Evolutionary conservation across 1,284 basidiomycete species (phyloP).

Genomic region (Omphalotus olearius): DNA sequence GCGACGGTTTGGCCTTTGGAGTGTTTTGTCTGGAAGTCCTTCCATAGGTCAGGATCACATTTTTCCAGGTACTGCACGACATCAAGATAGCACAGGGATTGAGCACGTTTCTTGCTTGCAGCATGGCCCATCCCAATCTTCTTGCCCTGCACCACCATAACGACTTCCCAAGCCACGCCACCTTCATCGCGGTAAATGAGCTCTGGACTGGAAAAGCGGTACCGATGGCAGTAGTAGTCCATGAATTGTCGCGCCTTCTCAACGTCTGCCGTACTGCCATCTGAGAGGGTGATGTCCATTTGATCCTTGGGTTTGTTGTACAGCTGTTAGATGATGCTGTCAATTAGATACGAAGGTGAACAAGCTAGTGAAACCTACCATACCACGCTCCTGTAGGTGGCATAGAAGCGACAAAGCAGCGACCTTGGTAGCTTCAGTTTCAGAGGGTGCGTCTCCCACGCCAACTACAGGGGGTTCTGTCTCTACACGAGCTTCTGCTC

Average conservation of each 20-base stretch:
- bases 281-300: conserved; percentile 47
- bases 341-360: conserved; percentile 4
- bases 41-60: conserved; percentile 82
- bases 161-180: conserved; percentile 63
- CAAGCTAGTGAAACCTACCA: conserved; percentile 36
- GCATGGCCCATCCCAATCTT: conserved; percentile 79
- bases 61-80: conserved; percentile 83
- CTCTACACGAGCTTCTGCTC: conserved; percentile 43
- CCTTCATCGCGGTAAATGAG: conserved; percentile 43
- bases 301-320: conserved; percentile 27
- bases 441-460: conserved; percentile 60
- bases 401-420: conserved; percentile 72
- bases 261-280: conserved; percentile 55
- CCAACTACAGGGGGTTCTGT: conserved; percentile 43
- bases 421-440: conserved; percentile 72
- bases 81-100: conserved; percentile 80
- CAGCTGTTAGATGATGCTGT: neutral
- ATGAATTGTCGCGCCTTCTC: conserved; percentile 88
- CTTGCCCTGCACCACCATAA: conserved; percentile 77
- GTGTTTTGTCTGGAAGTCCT: conserved; percentile 57
- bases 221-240: conserved; percentile 91
- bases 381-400: conserved; percentile 58
- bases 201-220: conserved; percentile 79
- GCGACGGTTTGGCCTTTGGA: conserved; percentile 67
- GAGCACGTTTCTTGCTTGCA: conserved; percentile 72